Evolutionary conservation across 1,139 yeast genomes (phyloP).

Genomic region (Sugiyamaella xylanicola): DNA sequence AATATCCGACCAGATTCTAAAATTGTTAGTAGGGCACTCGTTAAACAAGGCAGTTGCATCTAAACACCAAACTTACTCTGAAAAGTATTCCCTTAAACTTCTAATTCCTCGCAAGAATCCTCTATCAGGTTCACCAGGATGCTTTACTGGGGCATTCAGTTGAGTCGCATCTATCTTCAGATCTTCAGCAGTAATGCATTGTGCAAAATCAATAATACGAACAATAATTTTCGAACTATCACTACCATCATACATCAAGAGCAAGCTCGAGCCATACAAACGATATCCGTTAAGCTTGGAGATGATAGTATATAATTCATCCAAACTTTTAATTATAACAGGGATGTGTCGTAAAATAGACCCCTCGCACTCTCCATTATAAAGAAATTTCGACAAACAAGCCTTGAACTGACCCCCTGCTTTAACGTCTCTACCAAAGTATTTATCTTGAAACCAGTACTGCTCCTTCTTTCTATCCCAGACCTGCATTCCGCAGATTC

Average conservation of each 20-base stretch:
- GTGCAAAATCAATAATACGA: conserved; percentile 92
- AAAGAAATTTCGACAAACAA: conserved; percentile 72
- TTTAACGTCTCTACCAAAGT: conserved; percentile 79
- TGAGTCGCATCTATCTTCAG: conserved; percentile 45
- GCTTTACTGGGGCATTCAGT: conserved; percentile 65
- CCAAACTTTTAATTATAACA: conserved; percentile 58
- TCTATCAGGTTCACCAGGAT: conserved; percentile 63
- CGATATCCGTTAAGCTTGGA: conserved; percentile 71
- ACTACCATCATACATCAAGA: conserved; percentile 83
- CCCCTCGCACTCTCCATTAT: conserved; percentile 62
- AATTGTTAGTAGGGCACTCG: conserved; percentile 5
- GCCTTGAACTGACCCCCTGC: conserved; percentile 78
- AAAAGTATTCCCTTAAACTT: conserved; percentile 65
- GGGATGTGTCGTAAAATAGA: conserved; percentile 75
- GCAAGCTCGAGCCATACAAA: conserved; percentile 85
- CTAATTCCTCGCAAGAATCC: conserved; percentile 85
- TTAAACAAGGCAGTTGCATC: too few species aligned
- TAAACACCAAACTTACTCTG: conserved; percentile 27
- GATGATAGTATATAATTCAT: conserved; percentile 59
- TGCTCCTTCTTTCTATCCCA: conserved; percentile 56
- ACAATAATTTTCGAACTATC: conserved; percentile 50
- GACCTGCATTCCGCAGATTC: conserved; percentile 94
- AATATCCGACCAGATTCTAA: conserved; percentile 33
- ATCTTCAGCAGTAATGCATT: conserved; percentile 77
- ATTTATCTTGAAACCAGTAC: conserved; percentile 78